Evolutionary conservation across 1,284 basidiomycete species (phyloP), one percentile per base, ranked within the genome.

Genomic region (Marasmius sp.): DNA sequence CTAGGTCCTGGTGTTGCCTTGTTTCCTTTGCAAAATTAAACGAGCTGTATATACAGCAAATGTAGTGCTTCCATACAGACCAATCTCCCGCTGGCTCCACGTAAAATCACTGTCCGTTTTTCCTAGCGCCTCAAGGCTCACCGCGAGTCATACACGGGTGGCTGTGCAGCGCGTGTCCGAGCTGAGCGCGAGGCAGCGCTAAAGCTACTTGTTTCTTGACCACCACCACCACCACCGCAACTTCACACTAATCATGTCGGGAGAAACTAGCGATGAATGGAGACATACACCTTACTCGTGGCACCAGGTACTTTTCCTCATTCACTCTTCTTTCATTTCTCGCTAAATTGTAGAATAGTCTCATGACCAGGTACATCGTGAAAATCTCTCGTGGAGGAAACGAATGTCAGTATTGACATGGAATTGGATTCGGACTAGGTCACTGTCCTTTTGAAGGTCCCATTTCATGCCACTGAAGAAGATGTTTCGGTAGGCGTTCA

Each of bases 401-500:
- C 56, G 65, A 62, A 65, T 36, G 41, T 27, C 54, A 58, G n/a
- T n/a, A 48, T 57, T n/a, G 14, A 48, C 38, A 16, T 33, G 18
- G 41, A 51, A 22, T 20, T 66, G 27, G 27, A 27, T 2, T 27
- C n/a, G 27, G 27, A 5, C 27, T 27, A 92, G 91, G 91, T 89
- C 37, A 92, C 91, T n/a, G 83, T 93, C 18, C 76, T 93, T 34
- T 77, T 92, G 43, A 80, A 89, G 67, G 84, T 93, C 41, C 91
- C 90, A 0, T 85, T 86, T 66, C 84, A 85, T 62, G 86, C 87
- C 2, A 78, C 83, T 56, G 86, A 88, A 64, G 88, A 90, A 37
- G 89, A 93, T 66, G 76, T 91, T 18, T 75, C 81, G 62, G 91
- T 91, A 27, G 27, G 27, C 68, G 71, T 86, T 58, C 14, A 61